Conservation (phyloP, 768 basidiomycete species). For the Xanthoconium purpureum region DNA sequence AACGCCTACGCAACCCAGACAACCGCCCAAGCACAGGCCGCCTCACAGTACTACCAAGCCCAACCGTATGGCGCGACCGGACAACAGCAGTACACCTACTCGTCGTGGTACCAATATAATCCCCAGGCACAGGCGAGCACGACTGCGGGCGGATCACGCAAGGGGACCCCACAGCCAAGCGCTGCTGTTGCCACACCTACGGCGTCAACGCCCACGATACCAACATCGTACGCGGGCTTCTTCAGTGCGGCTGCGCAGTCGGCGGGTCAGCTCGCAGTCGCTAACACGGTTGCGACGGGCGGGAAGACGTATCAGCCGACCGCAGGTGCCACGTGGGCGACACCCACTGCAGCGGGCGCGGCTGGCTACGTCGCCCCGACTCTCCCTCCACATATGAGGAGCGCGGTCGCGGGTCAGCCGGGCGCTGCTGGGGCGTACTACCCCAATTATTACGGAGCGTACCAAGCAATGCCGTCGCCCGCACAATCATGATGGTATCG, state of each 20-base stretch:
- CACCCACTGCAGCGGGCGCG: slow-evolving; percentile 22
- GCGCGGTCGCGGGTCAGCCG: slow-evolving; percentile 24
- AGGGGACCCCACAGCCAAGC: slow-evolving; percentile 44
- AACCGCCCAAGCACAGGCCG: slow-evolving; percentile 24
- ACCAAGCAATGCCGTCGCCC: slow-evolving; percentile 31
- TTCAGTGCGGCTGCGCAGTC: slow-evolving; percentile 33
- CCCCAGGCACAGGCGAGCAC: slow-evolving; percentile 27
- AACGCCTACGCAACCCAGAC: slow-evolving; percentile 26
- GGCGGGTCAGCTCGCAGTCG: slow-evolving; percentile 47
- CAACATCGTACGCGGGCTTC: slow-evolving; percentile 41
- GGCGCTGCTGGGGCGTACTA: slow-evolving; percentile 24
- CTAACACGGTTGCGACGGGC: slow-evolving; percentile 46
- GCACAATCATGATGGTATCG: slow-evolving; percentile 25
- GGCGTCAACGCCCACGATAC: slow-evolving; percentile 29
- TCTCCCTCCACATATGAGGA: slow-evolving; percentile 42
- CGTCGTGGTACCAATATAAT: slow-evolving; percentile 44
- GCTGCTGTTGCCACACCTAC: slow-evolving; percentile 25
- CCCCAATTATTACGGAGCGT: slow-evolving; percentile 33
- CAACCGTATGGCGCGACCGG: slow-evolving; percentile 35
- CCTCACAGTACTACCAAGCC: slow-evolving; percentile 37
- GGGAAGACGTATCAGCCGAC: slow-evolving; percentile 34
- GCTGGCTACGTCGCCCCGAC: slow-evolving; percentile 34
- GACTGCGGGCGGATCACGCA: slow-evolving; percentile 33
- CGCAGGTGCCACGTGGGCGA: slow-evolving; percentile 24
- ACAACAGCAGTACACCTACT: slow-evolving; percentile 42